Base-by-base conservation (phyloP, 1,284 basidiomycete genomes). In the Ganoderma lucidum region DNA sequence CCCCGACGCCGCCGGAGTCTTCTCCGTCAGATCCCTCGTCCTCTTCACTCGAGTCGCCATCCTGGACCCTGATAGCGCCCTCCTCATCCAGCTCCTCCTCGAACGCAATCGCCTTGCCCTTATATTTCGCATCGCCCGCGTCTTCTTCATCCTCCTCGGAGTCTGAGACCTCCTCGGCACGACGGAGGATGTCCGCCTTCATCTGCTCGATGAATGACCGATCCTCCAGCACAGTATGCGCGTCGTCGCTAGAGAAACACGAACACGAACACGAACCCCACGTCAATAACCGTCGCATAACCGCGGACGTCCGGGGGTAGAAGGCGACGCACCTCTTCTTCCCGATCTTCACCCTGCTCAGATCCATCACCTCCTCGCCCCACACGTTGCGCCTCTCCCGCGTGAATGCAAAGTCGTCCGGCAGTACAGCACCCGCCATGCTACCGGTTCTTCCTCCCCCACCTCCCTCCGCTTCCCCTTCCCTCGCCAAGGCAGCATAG, bases 151-250 rank as follows among this genome's bases (percentile, higher is more conserved):
- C 91, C 23, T 92, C 90, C 17, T 90, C 92, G 30, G 89, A 88
- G 53, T 90, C 86, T 0, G 83, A 84, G 63, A 94, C 87, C 30
- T 84, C 88, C 75, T 95, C 91, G 0, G 89, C 91, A 3, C 93
- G 86, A 32, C 93, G 88, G 17, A 96, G 83, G 73, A 96, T 95
- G 67, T 91, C 91, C 0, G 88, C 88, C 76, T 96, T 95, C 86
- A 96, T 91, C 74, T 91, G 85, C 59, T 91, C 90, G 4, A 90
- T 86, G 74, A 90, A 90, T 1, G 85, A 81, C 4, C 85, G 84
- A 73, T 94, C 92, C 41, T 85, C 81, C 1, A 88, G 76, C 9
- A 90, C 77, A 12, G 80, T 76, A 30, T 79, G 73, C 2, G 83
- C 83, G 39, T 86, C 82, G 64, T 84, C 83, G 32, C 87, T 91